Evolutionary conservation across 164 flowering plant species (phyloP).

Genomic region (Paratinospora sagittata): DNA sequence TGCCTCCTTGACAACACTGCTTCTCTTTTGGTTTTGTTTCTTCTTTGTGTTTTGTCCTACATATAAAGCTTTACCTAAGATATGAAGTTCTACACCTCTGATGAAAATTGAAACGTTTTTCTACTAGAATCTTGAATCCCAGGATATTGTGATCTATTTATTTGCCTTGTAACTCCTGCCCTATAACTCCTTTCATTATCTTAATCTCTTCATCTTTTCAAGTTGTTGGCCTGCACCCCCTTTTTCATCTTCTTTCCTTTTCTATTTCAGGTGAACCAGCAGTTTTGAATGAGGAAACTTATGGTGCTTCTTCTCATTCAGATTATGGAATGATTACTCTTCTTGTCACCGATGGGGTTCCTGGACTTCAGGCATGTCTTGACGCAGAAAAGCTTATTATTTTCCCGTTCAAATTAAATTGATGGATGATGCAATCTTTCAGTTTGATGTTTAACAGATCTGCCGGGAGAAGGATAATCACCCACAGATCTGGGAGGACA

Average conservation of each 20-base stretch:
- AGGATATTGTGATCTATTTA: not conserved
- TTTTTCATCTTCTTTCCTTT: slow-evolving; percentile 1
- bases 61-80: not conserved
- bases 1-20: too few species aligned
- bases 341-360: slow-evolving; percentile 63
- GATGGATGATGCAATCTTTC: not conserved
- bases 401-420: not conserved
- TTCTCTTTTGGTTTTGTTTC: not conserved
- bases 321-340: slow-evolving; percentile 93
- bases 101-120: not conserved
- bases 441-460: slow-evolving; percentile 35
- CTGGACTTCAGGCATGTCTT: slow-evolving; percentile 70
- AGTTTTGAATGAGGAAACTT: slow-evolving; percentile 33
- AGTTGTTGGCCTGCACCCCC: not conserved
- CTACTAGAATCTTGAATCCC: not conserved
- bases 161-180: too few species aligned
- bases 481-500: slow-evolving; percentile 78
- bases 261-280: slow-evolving; percentile 42
- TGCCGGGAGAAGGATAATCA: slow-evolving; percentile 60
- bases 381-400: not conserved
- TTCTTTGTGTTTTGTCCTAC: not conserved
- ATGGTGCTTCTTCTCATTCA: slow-evolving; percentile 91
- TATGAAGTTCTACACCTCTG: not conserved
- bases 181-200: too few species aligned
- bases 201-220: too few species aligned